phyloP scores from a whole-genome alignment of 2,329 filamentous ascomycete genomes.

The Knoxdaviesia capensis region DNA sequence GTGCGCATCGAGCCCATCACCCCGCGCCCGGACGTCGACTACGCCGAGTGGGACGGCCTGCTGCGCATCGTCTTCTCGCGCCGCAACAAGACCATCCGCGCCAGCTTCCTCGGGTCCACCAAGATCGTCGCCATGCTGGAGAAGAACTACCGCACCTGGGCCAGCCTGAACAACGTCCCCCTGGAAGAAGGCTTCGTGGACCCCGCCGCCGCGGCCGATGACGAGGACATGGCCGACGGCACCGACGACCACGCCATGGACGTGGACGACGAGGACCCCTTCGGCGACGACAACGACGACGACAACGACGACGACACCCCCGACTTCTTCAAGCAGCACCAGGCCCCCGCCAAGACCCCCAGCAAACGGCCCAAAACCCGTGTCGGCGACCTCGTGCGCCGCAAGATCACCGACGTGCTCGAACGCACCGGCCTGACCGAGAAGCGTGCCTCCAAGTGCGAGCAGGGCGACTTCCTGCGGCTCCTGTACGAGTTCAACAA shows the following conservation, averaged over 20 bases:
- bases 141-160: conserved; percentile 75
- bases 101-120: conserved; percentile 60
- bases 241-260: conserved; percentile 21
- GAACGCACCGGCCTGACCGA: conserved; percentile 66
- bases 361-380: conserved; percentile 59
- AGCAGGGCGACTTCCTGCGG: conserved; percentile 80
- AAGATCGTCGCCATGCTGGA: conserved; percentile 70
- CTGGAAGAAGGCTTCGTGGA: conserved; percentile 37
- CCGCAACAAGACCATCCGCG: conserved; percentile 78
- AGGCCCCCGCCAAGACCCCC: conserved; percentile 35
- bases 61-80: conserved; percentile 50
- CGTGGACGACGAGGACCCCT: conserved; percentile 18
- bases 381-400: conserved; percentile 60
- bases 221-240: conserved; percentile 15
- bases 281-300: conserved; percentile 21
- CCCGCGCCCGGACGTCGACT: conserved; percentile 66
- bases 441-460: conserved; percentile 66
- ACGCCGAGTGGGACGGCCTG: conserved; percentile 89
- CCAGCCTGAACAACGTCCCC: conserved; percentile 63
- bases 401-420: conserved; percentile 72
- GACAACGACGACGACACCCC: conserved; percentile 50
- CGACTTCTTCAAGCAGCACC: conserved; percentile 59
- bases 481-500: conserved; percentile 69
- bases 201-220: conserved; percentile 23
- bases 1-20: conserved; percentile 75